Evolutionary conservation across 257 asterid species (phyloP).

Genomic region (Solanum clarkiae): DNA sequence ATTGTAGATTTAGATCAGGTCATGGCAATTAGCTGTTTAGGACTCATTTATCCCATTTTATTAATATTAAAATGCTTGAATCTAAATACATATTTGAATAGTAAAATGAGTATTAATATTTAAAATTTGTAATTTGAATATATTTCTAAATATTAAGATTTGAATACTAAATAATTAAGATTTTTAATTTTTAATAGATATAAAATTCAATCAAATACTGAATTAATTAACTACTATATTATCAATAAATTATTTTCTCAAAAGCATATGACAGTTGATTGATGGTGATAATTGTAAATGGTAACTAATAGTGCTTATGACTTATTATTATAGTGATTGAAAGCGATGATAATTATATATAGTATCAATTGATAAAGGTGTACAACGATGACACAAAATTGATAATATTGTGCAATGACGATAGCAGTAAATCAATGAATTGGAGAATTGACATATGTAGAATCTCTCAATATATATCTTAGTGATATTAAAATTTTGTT

Average conservation of each 20-base stretch:
- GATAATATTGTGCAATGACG: neutral
- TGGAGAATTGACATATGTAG: no score
- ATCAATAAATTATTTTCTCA: neutral
- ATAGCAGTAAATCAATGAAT: no score
- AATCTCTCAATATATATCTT: no score
- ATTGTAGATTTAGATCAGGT: neutral
- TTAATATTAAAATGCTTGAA: no score
- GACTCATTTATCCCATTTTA: neutral
- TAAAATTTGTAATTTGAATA: fast-evolving
- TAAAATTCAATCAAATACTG: neutral
- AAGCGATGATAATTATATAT: neutral
- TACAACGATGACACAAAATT: no score
- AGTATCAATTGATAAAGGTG: no score
- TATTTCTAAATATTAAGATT: neutral
- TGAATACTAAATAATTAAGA: neutral
- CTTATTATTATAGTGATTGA: neutral
- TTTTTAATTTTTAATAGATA: neutral
- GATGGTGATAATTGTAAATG: neutral
- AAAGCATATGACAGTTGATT: no score
- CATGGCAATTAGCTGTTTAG: neutral
- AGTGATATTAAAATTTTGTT: no score
- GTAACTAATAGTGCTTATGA: fast-evolving
- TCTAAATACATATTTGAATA: neutral
- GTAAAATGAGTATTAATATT: no score
- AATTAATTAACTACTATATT: neutral